Evolutionary conservation across 2,329 filamentous ascomycete genomes (phyloP).

Genomic region (Coniochaeta hoffmannii): DNA sequence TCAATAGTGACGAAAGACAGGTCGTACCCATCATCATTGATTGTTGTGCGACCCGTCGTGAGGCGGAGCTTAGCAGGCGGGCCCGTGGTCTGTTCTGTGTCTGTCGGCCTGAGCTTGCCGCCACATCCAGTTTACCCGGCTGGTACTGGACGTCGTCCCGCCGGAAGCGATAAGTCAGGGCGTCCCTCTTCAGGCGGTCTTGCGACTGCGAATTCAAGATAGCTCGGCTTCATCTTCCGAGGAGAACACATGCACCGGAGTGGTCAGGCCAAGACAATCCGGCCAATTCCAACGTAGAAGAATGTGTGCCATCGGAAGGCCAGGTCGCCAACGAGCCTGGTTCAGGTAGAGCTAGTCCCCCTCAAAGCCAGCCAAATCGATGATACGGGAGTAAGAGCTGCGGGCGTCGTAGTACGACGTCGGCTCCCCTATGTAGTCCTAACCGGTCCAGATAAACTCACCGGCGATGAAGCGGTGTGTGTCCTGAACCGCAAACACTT

Average conservation of each 20-base stretch:
- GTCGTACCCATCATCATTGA: constrained; percentile 34
- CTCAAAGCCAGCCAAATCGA: constrained; percentile 49
- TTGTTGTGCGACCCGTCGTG: constrained; percentile 25
- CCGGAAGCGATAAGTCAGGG: constrained; percentile 38
- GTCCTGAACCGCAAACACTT: constrained; percentile 44
- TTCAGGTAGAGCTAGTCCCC: constrained; percentile 51
- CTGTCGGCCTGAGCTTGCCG: constrained; percentile 37
- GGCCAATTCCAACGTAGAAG: constrained; percentile 52
- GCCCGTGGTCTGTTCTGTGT: constrained; percentile 32
- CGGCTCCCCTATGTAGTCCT: constrained; percentile 22
- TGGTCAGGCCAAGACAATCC: constrained; percentile 34
- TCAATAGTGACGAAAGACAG: constrained; percentile 37
- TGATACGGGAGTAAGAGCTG: constrained; percentile 48
- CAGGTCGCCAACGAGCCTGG: constrained; percentile 44
- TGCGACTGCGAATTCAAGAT: constrained; percentile 40
- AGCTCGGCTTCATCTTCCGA: constrained; percentile 45
- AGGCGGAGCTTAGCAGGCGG: constrained; percentile 27
- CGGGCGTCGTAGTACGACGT: constrained; percentile 29
- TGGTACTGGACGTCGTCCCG: constrained; percentile 44
- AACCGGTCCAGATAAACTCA: constrained; percentile 26
- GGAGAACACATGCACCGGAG: constrained; percentile 47
- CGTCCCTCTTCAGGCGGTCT: constrained; percentile 28
- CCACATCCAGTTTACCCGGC: constrained; percentile 38
- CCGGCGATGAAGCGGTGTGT: constrained; percentile 40
- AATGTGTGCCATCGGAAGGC: constrained; percentile 40